A percentile compares a stretch with the other conserved stretches of the same genome.
These are phyloP conservation scores for Diplotaxis tenuifolia DNA, from an alignment of 345 rosid genomes.

Conservation along the genomic window DNA sequence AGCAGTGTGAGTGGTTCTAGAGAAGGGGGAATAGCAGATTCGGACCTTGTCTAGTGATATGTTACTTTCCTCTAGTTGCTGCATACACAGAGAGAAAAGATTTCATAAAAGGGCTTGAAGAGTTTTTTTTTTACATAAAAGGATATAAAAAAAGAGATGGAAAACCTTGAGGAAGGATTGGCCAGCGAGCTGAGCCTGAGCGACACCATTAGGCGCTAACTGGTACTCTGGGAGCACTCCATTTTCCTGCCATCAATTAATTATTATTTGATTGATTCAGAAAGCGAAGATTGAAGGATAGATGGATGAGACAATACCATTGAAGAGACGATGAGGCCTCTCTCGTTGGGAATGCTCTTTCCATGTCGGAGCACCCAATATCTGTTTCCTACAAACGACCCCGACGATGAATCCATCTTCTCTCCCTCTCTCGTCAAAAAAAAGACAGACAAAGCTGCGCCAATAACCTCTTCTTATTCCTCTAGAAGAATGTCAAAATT, in stretches of 20 bases:
- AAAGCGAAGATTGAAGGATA: neutral
- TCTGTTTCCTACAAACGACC: slow-evolving; percentile 47
- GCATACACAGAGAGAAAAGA: neutral
- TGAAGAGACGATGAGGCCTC: slow-evolving; percentile 74
- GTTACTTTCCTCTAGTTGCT: slow-evolving; percentile 67
- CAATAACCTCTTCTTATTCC: neutral
- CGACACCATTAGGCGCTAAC: slow-evolving; percentile 67
- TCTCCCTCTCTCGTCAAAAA: too few relatives aligned
- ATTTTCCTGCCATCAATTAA: slow-evolving; percentile 53
- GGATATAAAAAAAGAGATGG: neutral
- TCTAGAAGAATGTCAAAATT: neutral
- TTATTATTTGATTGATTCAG: neutral
- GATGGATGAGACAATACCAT: slow-evolving; percentile 41
- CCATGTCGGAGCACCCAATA: slow-evolving; percentile 88
- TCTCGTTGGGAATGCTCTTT: slow-evolving; percentile 89
- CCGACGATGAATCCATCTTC: slow-evolving; percentile 38
- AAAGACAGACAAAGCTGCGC: neutral
- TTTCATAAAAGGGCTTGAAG: neutral
- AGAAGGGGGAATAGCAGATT: slow-evolving; percentile 88
- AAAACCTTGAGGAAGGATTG: slow-evolving; percentile 63
- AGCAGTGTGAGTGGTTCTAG: slow-evolving; percentile 87
- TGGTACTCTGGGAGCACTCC: slow-evolving; percentile 62
- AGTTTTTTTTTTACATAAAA: neutral
- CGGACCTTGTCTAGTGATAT: slow-evolving; percentile 59
- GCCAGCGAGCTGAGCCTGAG: slow-evolving; percentile 77